These are phyloP conservation scores for Penicillium waksmanii DNA, from an alignment of 495 filamentous ascomycete species.

Conservation along the genomic window DNA sequence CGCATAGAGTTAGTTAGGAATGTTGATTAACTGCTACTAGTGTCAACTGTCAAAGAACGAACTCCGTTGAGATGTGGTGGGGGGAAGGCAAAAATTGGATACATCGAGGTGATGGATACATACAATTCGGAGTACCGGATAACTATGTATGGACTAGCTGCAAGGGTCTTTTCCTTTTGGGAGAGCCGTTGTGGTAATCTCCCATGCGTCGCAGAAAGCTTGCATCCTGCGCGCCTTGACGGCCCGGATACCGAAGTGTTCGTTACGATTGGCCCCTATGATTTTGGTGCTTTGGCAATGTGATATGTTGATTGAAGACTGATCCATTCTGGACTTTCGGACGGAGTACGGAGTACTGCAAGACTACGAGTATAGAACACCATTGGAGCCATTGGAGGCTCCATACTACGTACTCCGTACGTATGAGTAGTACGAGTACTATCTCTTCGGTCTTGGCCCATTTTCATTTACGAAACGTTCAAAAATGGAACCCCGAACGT, in stretches of 20 bases:
- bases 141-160: constrained; percentile 9
- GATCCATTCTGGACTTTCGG: background rate
- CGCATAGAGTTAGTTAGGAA: background rate
- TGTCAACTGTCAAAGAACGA: constrained; percentile 1
- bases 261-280: constrained; percentile 11
- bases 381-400: no score
- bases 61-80: background rate
- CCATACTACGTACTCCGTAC: no score
- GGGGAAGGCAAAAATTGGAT: background rate
- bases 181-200: constrained; percentile 10
- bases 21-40: no score
- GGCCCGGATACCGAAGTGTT: background rate
- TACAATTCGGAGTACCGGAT: constrained; percentile 7
- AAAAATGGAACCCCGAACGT: constrained; percentile 4
- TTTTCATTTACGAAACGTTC: background rate
- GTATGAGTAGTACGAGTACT: no score
- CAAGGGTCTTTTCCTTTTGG: constrained; percentile 21
- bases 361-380: background rate
- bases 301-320: background rate
- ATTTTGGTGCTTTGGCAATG: constrained; percentile 4
- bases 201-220: constrained; percentile 18
- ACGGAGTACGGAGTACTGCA: background rate
- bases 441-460: background rate
- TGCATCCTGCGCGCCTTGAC: constrained; percentile 12
- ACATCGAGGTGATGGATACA: constrained; percentile 2